Percentiles rank a stretch among this genome's conserved stretches.
phyloP scores from a whole-genome alignment of 345 rosid species.

The Excoecaria cochinchinensis region DNA sequence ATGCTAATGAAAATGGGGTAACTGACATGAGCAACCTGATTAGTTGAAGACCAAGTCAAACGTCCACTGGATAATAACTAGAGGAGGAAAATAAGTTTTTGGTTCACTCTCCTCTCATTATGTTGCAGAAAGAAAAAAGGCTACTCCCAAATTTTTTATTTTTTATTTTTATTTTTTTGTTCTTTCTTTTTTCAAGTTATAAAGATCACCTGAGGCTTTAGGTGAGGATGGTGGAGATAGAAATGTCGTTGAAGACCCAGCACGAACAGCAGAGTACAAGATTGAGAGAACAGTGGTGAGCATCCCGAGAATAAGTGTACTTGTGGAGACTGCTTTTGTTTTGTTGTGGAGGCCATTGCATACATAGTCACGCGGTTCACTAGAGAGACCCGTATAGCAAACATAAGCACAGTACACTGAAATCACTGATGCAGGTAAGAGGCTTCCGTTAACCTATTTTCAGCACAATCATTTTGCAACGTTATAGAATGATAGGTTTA shows the following conservation, averaged over 20 bases:
- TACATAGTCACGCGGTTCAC: slow-evolving; percentile 86
- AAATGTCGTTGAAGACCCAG: slow-evolving; percentile 89
- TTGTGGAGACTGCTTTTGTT: slow-evolving; percentile 67
- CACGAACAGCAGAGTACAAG: slow-evolving; percentile 84
- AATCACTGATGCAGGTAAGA: slow-evolving; percentile 91
- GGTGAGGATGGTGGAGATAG: slow-evolving; percentile 92
- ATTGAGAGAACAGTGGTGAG: slow-evolving; percentile 87
- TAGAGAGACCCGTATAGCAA: slow-evolving; percentile 93
- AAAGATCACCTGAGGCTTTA: slow-evolving; percentile 52
- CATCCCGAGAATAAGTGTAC: slow-evolving; percentile 89
- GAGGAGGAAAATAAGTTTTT: background rate
- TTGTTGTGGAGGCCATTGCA: slow-evolving; percentile 88
- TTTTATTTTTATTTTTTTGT: background rate
- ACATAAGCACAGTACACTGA: slow-evolving; percentile 90
- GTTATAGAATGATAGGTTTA: background rate
- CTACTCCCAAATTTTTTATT: no score
- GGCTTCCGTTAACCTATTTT: slow-evolving; percentile 87
- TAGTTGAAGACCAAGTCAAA: background rate
- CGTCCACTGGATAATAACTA: background rate
- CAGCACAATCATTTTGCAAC: slow-evolving; percentile 9
- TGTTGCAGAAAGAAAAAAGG: background rate
- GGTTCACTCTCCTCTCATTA: background rate
- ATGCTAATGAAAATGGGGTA: no score
- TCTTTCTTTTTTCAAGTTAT: background rate
- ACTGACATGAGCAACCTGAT: background rate